Evolutionary conservation across 2,329 filamentous ascomycete genomes (phyloP).

Genomic region (Diaporthe citriasiana): DNA sequence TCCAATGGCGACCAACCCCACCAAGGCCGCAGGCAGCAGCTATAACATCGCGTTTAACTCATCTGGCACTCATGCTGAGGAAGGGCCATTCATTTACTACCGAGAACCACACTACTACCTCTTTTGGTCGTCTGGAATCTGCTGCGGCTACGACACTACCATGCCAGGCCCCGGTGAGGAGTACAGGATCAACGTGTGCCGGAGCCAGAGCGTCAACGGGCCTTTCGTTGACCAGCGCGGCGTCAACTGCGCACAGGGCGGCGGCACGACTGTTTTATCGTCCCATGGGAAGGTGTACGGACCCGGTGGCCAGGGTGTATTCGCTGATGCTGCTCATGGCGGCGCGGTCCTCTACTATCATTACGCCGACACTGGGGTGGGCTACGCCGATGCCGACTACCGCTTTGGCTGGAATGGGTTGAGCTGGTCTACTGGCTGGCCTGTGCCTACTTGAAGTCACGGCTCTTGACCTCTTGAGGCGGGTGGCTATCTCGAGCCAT

Average conservation of each 20-base stretch:
- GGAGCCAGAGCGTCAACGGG: slow-evolving; percentile 65
- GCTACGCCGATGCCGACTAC: slow-evolving; percentile 62
- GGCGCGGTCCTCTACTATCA: slow-evolving; percentile 75
- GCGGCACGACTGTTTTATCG: slow-evolving; percentile 70
- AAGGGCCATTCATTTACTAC: slow-evolving; percentile 70
- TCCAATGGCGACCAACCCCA: slow-evolving; percentile 57
- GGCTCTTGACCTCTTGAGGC: not conserved
- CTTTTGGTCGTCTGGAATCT: slow-evolving; percentile 73
- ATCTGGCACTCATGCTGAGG: slow-evolving; percentile 64
- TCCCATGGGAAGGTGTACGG: slow-evolving; percentile 72
- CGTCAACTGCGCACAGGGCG: slow-evolving; percentile 65
- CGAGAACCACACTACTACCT: slow-evolving; percentile 73
- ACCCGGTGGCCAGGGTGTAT: slow-evolving; percentile 74
- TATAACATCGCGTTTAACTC: slow-evolving; percentile 68
- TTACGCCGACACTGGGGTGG: slow-evolving; percentile 69
- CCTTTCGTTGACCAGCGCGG: slow-evolving; percentile 71
- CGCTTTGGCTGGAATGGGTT: slow-evolving; percentile 62
- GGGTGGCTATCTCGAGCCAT: not conserved
- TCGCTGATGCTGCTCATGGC: slow-evolving; percentile 58
- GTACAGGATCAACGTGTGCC: slow-evolving; percentile 76
- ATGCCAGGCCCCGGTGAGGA: slow-evolving; percentile 70
- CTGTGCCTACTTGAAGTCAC: slow-evolving; percentile 43
- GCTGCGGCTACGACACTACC: slow-evolving; percentile 70
- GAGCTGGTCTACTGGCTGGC: slow-evolving; percentile 60
- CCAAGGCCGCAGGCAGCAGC: slow-evolving; percentile 46